Conservation (phyloP, 148 eudicot genomes). For the Heliamphora exappendiculata region DNA sequence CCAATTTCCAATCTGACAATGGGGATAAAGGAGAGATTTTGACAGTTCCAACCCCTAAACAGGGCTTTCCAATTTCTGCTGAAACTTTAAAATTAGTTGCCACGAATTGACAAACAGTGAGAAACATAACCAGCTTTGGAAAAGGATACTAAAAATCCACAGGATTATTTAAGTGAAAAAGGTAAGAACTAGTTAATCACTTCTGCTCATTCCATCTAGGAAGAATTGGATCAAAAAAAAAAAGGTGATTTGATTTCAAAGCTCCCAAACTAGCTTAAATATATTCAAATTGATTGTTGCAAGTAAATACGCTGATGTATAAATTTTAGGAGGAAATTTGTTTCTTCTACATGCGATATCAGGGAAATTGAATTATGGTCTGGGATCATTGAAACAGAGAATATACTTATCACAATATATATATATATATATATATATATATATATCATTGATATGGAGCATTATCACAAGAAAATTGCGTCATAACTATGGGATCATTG, state of each 20-base stretch:
- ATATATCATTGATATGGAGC: too few species aligned
- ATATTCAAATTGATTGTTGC: neutral
- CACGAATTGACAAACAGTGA: neutral
- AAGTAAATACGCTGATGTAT: neutral
- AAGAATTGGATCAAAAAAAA: too few species aligned
- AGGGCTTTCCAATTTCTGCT: neutral
- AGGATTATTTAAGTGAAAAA: too few species aligned
- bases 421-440: too few species aligned
- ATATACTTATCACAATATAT: too few species aligned
- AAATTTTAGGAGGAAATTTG: constrained; percentile 4
- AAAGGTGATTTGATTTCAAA: neutral
- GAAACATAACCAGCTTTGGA: neutral
- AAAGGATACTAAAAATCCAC: neutral
- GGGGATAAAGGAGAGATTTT: too few species aligned
- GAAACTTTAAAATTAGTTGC: neutral
- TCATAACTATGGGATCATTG: neutral
- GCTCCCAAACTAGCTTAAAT: neutral
- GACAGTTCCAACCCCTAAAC: too few species aligned
- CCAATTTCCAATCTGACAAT: neutral
- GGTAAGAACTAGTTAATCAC: too few species aligned
- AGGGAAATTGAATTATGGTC: neutral
- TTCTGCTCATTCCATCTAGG: too few species aligned
- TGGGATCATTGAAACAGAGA: too few species aligned
- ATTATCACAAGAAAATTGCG: too few species aligned
- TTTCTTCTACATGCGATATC: neutral